These are phyloP conservation scores for Russula olivacea DNA, from an alignment of 768 basidiomycete species.

Conservation along the genomic window DNA sequence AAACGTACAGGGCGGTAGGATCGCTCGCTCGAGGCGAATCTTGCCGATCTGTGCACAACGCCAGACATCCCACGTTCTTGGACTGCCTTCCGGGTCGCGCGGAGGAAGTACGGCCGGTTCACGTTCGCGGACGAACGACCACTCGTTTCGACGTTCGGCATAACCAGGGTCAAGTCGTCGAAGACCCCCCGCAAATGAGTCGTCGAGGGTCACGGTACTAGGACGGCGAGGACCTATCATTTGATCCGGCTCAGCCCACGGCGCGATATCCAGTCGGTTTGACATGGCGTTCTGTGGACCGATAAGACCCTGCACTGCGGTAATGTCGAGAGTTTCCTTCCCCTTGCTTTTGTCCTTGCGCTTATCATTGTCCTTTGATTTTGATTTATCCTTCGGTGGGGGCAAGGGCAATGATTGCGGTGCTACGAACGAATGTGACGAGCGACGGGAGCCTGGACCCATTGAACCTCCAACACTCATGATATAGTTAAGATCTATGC, in stretches of 20 bases:
- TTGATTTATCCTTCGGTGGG: slow-evolving; percentile 15
- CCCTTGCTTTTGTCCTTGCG: slow-evolving; percentile 13
- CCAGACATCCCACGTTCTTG: slow-evolving; percentile 23
- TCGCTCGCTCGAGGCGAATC: slow-evolving; percentile 21
- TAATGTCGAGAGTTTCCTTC: neutral
- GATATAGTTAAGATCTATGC: slow-evolving; percentile 21
- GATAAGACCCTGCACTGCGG: slow-evolving; percentile 8
- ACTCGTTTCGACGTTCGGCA: slow-evolving; percentile 21
- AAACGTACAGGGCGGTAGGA: slow-evolving; percentile 20
- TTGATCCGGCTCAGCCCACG: slow-evolving; percentile 12
- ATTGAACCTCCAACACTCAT: slow-evolving; percentile 11
- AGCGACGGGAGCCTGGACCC: slow-evolving; percentile 14
- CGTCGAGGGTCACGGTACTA: slow-evolving; percentile 30
- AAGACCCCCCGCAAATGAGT: slow-evolving; percentile 37
- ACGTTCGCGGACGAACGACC: slow-evolving; percentile 15
- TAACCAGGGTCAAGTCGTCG: slow-evolving; percentile 41
- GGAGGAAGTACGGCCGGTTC: neutral
- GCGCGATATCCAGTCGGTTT: slow-evolving; percentile 15
- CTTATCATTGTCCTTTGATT: slow-evolving; percentile 18
- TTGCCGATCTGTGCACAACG: slow-evolving; percentile 36
- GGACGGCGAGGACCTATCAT: slow-evolving; percentile 14
- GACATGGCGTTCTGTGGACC: neutral
- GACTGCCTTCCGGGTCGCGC: slow-evolving; percentile 15
- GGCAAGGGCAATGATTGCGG: slow-evolving; percentile 17
- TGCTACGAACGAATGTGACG: slow-evolving; percentile 20